These are phyloP conservation scores for Tuber calosporum DNA, from an alignment of 495 filamentous ascomycete genomes.

Conservation along the genomic window DNA sequence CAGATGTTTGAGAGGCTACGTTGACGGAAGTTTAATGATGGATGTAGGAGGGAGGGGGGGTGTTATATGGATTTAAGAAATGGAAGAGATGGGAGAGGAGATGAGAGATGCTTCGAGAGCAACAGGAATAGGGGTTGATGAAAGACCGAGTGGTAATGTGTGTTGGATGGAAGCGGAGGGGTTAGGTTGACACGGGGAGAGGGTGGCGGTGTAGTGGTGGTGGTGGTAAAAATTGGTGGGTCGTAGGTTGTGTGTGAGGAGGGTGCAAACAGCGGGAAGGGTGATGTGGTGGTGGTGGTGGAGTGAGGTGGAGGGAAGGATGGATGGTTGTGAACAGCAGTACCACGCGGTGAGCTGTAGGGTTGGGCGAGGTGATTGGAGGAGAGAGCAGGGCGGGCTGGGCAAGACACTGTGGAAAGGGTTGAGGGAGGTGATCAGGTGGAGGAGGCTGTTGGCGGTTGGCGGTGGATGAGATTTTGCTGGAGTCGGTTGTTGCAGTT, in stretches of 20 bases:
- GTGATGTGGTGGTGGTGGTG: background rate
- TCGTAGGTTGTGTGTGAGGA: background rate
- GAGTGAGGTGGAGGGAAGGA: background rate
- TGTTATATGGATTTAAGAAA: background rate
- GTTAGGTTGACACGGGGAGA: slow-evolving; percentile 7
- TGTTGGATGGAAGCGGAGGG: slow-evolving; percentile 22
- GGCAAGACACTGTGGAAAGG: background rate
- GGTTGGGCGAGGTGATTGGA: background rate
- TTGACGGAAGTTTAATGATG: slow-evolving; percentile 21
- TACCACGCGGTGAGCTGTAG: background rate
- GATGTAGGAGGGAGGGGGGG: slow-evolving; percentile 7
- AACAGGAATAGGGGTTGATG: slow-evolving; percentile 28
- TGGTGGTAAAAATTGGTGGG: background rate
- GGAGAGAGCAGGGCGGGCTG: background rate
- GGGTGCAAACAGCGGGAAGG: background rate
- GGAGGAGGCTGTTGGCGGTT: slow-evolving; percentile 1
- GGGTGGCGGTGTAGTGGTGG: slow-evolving; percentile 1
- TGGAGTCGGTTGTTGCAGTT: background rate
- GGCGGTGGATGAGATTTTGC: background rate
- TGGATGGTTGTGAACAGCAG: background rate
- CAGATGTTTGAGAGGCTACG: slow-evolving; percentile 10
- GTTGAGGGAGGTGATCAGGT: background rate
- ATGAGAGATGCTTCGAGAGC: slow-evolving; percentile 37
- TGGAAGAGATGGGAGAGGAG: slow-evolving; percentile 29
- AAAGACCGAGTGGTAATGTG: slow-evolving; percentile 18